These are phyloP conservation scores for Vaccinium myrtillus DNA, from an alignment of 148 eudicot genomes.

Conservation along the genomic window DNA sequence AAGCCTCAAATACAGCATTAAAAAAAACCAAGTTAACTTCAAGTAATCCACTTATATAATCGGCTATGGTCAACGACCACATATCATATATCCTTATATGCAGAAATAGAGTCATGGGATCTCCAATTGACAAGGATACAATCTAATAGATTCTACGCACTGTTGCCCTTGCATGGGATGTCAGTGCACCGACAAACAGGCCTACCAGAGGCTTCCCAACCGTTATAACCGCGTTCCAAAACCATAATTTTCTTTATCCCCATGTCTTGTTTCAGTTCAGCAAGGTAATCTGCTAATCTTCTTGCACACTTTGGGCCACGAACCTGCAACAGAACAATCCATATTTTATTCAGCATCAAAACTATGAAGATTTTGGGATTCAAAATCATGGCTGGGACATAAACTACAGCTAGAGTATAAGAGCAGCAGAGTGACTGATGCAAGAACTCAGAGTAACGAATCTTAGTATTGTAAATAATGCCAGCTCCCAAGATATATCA, in stretches of 20 bases:
- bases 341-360: not conserved
- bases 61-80: not conserved
- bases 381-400: not conserved
- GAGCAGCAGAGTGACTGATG: slow-evolving; percentile 4
- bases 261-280: slow-evolving; percentile 44
- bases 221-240: slow-evolving; percentile 83
- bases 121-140: not conserved
- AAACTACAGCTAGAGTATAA: not conserved
- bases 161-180: slow-evolving; percentile 15
- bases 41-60: not conserved
- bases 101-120: not conserved
- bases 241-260: slow-evolving; percentile 73
- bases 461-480: no score
- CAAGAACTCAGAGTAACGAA: not conserved
- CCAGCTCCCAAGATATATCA: not conserved
- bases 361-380: not conserved
- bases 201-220: slow-evolving; percentile 94
- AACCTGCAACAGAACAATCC: slow-evolving; percentile 45
- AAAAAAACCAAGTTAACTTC: not conserved
- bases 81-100: not conserved
- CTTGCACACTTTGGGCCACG: slow-evolving; percentile 95
- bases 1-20: not conserved
- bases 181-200: slow-evolving; percentile 81
- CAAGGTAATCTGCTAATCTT: slow-evolving; percentile 68
- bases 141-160: slow-evolving; percentile 14